Evolutionary conservation across 2,329 filamentous ascomycete species (phyloP).

Genomic region (Curvularia hawaiiensis): DNA sequence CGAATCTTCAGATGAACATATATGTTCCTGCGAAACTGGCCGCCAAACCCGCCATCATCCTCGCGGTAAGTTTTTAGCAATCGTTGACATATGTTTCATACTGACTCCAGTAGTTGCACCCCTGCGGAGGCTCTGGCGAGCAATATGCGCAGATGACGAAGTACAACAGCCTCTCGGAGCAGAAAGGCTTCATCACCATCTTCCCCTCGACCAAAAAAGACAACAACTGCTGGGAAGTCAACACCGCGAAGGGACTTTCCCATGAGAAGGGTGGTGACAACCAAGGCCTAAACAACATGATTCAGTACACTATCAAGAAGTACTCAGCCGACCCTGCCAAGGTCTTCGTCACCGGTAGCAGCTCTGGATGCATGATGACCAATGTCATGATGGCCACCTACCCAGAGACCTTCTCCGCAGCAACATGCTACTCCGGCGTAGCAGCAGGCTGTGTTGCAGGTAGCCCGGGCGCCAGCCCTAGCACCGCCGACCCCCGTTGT

Average conservation of each 20-base stretch:
- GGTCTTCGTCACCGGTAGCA: slow-evolving; percentile 47
- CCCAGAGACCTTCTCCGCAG: slow-evolving; percentile 36
- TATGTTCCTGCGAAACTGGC: slow-evolving; percentile 52
- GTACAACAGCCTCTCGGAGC: slow-evolving; percentile 52
- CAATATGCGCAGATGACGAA: slow-evolving; percentile 24
- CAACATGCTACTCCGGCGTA: slow-evolving; percentile 33
- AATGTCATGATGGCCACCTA: slow-evolving; percentile 40
- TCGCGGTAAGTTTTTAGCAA: slow-evolving; percentile 55
- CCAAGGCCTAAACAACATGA: slow-evolving; percentile 63
- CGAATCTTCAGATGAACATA: slow-evolving; percentile 60
- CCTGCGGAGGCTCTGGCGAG: slow-evolving; percentile 47
- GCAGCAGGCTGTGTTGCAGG: slow-evolving; percentile 40
- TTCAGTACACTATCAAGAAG: slow-evolving; percentile 57
- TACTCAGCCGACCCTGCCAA: slow-evolving; percentile 58
- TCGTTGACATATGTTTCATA: background rate
- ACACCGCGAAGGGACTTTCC: slow-evolving; percentile 57
- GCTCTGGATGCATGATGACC: slow-evolving; percentile 42
- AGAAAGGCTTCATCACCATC: slow-evolving; percentile 64
- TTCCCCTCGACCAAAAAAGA: slow-evolving; percentile 59
- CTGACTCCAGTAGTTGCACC: slow-evolving; percentile 28
- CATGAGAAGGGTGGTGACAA: slow-evolving; percentile 63
- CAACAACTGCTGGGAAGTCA: slow-evolving; percentile 64
- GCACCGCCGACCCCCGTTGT: slow-evolving; percentile 26
- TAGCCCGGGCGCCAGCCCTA: slow-evolving; percentile 49
- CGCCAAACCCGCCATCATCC: slow-evolving; percentile 57